Conservation (phyloP, 441 rosid species). For the Erodium moschatum region DNA sequence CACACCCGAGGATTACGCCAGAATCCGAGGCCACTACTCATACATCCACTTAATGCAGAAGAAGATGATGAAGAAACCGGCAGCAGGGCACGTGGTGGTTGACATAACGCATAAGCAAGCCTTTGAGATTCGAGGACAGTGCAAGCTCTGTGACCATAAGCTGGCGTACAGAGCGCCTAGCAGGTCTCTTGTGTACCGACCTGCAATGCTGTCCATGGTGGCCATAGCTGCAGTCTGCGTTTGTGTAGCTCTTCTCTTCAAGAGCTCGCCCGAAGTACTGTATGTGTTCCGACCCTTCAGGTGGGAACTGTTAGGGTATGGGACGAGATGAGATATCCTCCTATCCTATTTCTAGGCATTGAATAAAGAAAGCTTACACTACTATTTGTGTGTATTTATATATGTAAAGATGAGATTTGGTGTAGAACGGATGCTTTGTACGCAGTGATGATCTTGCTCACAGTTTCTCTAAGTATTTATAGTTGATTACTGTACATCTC, state of each 20-base stretch:
- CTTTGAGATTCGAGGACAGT: constrained; percentile 38
- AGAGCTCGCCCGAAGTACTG: constrained; percentile 80
- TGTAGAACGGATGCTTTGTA: constrained; percentile 27
- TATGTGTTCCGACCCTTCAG: constrained; percentile 79
- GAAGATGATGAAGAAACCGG: constrained; percentile 45
- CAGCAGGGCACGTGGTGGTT: constrained; percentile 47
- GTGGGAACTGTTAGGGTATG: constrained; percentile 79
- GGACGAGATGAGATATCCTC: constrained; percentile 26
- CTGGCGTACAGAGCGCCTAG: constrained; percentile 35
- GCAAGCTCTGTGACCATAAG: constrained; percentile 62
- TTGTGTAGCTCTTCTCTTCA: constrained; percentile 84
- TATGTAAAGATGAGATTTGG: constrained; percentile 34
- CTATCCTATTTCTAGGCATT: background rate
- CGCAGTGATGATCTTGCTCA: background rate
- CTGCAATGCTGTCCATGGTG: constrained; percentile 90
- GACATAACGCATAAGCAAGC: constrained; percentile 35
- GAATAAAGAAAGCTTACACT: constrained; percentile 28
- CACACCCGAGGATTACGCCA: constrained; percentile 87
- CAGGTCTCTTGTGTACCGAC: constrained; percentile 60
- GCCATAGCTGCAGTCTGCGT: constrained; percentile 87
- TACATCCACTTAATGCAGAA: constrained; percentile 78
- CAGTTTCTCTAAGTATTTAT: constrained; percentile 5
- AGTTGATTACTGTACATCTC: background rate
- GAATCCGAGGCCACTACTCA: constrained; percentile 76
- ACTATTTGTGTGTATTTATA: constrained; percentile 19